Evolutionary conservation across 164 flowering plant genomes (phyloP).

Genomic region (Aristolochia californica): DNA sequence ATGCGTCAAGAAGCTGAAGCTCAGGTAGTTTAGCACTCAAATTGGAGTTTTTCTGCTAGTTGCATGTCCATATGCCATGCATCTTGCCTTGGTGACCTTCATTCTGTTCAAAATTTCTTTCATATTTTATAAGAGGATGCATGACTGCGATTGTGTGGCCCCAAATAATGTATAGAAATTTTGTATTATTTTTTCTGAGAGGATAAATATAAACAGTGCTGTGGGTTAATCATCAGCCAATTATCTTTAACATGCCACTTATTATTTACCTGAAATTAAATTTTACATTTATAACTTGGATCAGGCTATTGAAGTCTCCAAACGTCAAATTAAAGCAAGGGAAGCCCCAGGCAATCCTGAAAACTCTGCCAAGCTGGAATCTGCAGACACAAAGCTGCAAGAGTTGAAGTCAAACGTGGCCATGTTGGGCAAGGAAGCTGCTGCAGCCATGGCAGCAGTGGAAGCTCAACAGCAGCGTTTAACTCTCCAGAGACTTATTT

Average conservation of each 20-base stretch:
- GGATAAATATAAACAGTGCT: no score
- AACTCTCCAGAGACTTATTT: constrained; percentile 76
- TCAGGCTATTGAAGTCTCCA: constrained; percentile 88
- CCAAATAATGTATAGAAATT: no score
- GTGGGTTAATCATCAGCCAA: no score
- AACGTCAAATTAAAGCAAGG: constrained; percentile 64
- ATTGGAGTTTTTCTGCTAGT: no score
- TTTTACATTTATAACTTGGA: neutral
- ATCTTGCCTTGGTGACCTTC: no score
- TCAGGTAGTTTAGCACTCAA: constrained; percentile 29
- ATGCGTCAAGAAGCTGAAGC: constrained; percentile 65
- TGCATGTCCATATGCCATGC: neutral
- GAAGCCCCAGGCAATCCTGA: constrained; percentile 62
- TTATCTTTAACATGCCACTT: no score
- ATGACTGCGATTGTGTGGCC: no score
- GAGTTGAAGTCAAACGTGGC: constrained; percentile 76
- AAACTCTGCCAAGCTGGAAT: constrained; percentile 47
- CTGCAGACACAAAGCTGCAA: constrained; percentile 70
- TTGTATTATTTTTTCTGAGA: no score
- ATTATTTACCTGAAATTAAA: no score
- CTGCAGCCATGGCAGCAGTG: constrained; percentile 90
- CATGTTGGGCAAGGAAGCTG: constrained; percentile 84
- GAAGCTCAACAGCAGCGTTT: constrained; percentile 93
- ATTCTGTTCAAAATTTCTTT: neutral
- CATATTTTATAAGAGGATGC: no score